phyloP scores from a whole-genome alignment of 345 rosid species.

The Brassica juncea region DNA sequence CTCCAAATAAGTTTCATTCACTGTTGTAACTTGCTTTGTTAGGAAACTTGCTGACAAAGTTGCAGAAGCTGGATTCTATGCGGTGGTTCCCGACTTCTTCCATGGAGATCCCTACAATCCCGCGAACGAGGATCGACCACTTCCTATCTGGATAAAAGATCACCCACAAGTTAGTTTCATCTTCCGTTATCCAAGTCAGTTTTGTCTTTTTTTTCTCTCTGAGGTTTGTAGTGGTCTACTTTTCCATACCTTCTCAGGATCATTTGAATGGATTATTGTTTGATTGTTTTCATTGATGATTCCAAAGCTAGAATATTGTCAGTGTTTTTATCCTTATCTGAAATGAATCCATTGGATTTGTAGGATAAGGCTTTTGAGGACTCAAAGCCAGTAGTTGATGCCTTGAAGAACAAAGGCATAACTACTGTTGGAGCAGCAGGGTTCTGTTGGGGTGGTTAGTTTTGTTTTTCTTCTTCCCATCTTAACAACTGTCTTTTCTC shows the following conservation, averaged over 20 bases:
- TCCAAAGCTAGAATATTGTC: background rate
- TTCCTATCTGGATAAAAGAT: conserved; percentile 62
- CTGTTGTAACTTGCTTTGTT: background rate
- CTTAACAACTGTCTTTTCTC: background rate
- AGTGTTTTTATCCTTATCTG: background rate
- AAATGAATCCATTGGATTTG: background rate
- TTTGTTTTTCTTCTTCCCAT: conserved; percentile 4
- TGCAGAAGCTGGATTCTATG: conserved; percentile 72
- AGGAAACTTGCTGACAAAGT: conserved; percentile 83
- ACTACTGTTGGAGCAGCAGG: conserved; percentile 62
- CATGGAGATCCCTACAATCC: conserved; percentile 61
- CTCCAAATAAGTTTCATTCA: no score
- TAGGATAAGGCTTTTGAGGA: conserved; percentile 82
- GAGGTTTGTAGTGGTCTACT: background rate
- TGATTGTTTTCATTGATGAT: background rate
- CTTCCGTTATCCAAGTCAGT: conserved; percentile 1
- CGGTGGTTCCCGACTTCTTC: conserved; percentile 68
- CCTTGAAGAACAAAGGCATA: conserved; percentile 62
- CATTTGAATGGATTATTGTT: conserved; percentile 10
- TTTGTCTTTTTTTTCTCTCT: background rate
- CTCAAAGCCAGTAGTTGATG: conserved; percentile 60
- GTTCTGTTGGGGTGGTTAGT: conserved; percentile 76
- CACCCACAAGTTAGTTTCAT: conserved; percentile 60
- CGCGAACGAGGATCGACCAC: conserved; percentile 44
- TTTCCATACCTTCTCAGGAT: background rate